phyloP scores from a whole-genome alignment of 106 monocot genomes.

The Platanthera guangdongensis region DNA sequence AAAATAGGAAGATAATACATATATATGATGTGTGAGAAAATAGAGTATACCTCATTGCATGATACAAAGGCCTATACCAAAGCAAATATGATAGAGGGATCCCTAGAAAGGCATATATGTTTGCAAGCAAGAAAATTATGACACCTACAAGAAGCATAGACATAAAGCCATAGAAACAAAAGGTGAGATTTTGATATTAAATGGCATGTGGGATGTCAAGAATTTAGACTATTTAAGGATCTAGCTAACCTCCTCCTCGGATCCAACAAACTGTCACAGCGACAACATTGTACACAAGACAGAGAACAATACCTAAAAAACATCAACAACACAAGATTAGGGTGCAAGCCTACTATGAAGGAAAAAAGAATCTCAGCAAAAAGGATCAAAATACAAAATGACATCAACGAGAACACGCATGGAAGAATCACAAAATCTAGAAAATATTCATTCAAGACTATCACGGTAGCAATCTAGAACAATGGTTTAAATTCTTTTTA shows the following conservation, averaged over 20 bases:
- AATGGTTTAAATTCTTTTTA: no score
- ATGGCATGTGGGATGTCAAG: not conserved
- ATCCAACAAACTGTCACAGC: conserved; percentile 32
- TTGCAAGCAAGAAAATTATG: conserved; percentile 87
- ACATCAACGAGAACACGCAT: no score
- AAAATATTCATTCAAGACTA: not conserved
- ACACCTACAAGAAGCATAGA: conserved; percentile 36
- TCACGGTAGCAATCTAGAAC: not conserved
- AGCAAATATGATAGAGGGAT: conserved; percentile 78
- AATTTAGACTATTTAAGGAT: not conserved
- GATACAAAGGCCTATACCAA: conserved; percentile 95
- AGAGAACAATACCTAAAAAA: conserved; percentile 22
- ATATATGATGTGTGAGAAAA: not conserved
- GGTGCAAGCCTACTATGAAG: not conserved
- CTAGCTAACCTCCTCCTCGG: conserved; percentile 39
- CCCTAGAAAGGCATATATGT: conserved; percentile 82
- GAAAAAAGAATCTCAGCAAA: no score
- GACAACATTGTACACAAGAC: conserved; percentile 27
- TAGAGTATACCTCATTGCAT: conserved; percentile 67
- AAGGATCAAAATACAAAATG: no score
- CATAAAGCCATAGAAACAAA: not conserved
- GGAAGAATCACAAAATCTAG: not conserved
- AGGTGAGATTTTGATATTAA: not conserved
- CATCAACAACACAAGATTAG: not conserved
- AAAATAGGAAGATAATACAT: not conserved